Base-by-base conservation (phyloP, 208 protist genomes). In the Strigomonas culicis region DNA sequence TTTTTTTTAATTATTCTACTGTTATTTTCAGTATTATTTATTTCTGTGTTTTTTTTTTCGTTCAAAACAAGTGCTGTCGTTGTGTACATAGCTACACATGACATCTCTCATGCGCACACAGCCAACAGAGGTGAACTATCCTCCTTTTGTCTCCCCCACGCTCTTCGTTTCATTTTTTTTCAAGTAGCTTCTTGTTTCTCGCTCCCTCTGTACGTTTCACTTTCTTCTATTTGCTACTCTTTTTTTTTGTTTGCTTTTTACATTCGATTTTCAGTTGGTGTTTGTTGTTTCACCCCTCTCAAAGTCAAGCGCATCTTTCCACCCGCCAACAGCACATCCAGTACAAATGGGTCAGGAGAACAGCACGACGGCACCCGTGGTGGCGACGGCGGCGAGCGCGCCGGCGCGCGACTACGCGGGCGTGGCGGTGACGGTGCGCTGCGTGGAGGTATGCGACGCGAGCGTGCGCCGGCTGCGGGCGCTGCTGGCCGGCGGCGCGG, bases 11-110 rank as follows among this genome's bases (percentile, higher is more conserved):
- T 17, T 59, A 15, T 27, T 19, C 32, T 6, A 31, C 24, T 64
- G 27, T 31, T 67, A 59, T 13, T 49, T 17, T 28, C 22, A 57
- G 25, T 41, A 50, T 43, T 47, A 28, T 24, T 55, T 39, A 32
- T 44, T 57, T 57, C 41, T 57, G 62, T 64, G 55, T 51, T 57
- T 43, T 6, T 27, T 52, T 52, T 55, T 22, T 13, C 13, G 10
- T 21, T 10, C 21, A 62, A 47, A 44, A 62, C 57, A 46, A 28
- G 22, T 59, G 8, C 21, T 21, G 8, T 19, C 46, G 46, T 24
- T 21, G 19, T 51, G 1, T 19, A 28, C 21, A 51, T 24, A 51
- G 21, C 8, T 21, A 51, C 46, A 51, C 19, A 19, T 24, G 27
- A 13, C 21, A 19, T 28, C 7, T 19, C 21, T 28, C 17, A 51